Base-by-base conservation (phyloP, 345 rosid species). In the Linum trigynum region DNA sequence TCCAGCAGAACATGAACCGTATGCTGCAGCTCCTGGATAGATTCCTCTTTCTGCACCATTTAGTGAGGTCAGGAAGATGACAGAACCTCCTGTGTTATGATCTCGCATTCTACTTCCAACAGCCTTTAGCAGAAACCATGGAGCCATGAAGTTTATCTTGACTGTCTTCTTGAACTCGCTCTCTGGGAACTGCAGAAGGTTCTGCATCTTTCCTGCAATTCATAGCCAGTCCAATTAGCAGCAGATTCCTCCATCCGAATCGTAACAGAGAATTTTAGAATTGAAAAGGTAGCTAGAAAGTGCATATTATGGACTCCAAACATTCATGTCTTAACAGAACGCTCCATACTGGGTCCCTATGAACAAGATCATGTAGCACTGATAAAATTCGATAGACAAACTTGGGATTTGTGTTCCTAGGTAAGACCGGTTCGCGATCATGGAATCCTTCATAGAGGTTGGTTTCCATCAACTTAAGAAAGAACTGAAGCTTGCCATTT, bases 11-110 rank as follows among this genome's bases (percentile, higher is more conserved):
- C 86, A 83, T 0, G 97, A 79, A 64, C 95, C 83, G 71, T 81
- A 85, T 40, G 86, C 91, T 66, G 91, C 96, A 69, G 90, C 85
- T 32, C 99, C 97, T 2, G 78, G 91, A 76, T 95, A 87, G 16
- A 95, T 74, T n/a, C 87, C 99, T 74, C 97, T 77, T 67, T 83
- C 90, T 0, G 80, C 80, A 38, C 99, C 96, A 2, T 76, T 81
- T 59, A 91, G 75, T 1, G 95, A 76, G 16, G 84, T 74, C 74
- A 89, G 45, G 74, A 95, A 82, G 50, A 88, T 70, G 9, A 94
- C 73, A 59, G 96, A 89, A 64, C 97, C 96, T 63, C 97, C 96
- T 0, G 82, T 69, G 1, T 73, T 65, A n/a, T 70, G 55, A 12
- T 82, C 84, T 37, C 81, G 76, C 97, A 94, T 81, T 77, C 84